Base-by-base conservation (phyloP, 345 rosid genomes). In the Cardamine chenopodiifolia region DNA sequence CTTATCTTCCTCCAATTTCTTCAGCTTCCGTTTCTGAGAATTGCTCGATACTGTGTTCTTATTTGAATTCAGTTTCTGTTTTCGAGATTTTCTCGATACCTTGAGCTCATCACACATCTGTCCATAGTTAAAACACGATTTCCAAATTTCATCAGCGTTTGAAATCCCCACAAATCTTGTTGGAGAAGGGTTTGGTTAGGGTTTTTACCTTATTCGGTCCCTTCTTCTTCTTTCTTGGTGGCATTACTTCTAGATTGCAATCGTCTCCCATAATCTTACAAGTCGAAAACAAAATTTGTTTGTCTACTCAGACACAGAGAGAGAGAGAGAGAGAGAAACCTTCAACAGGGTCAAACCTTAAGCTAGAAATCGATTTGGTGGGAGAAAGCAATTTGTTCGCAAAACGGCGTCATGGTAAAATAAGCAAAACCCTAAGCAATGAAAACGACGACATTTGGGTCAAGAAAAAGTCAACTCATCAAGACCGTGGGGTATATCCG, bases 1-100 rank as follows among this genome's bases (percentile, higher is more conserved):
- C 60, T 89, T 88, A 23, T 87, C 97, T 83, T 91, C 92, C 86
- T 85, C 92, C 60, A 90, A 42, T 86, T 90, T 89, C 87, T 87
- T 87, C 78, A 89, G 68, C 76, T 88, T 90, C 48, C 89, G 85
- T 77, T 84, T 78, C 82, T 82, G 90, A 15, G 88, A 86, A 70
- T 89, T 90, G 83, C 93, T 86, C 39, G 78, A 15, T 12, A 45
- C 69, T 4, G 77, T 71, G 10, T 28, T 67, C 39, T 67, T 56
- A 40, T 66, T 73, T 44, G 61, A 23, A 40, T 85, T 87, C 72
- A 89, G 68, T 75, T 88, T 91, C 52, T 87, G 86, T 77, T 85
- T 78, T 75, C 81, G 92, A 17, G 85, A 85, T 78, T 86, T 90
- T 75, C 86, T 86, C 39, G 79, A 13, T 17, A 35, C 71, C 1